Evolutionary conservation across 75 land plant genomes (phyloP).

Genomic region (Adiantum capillusveneris): DNA sequence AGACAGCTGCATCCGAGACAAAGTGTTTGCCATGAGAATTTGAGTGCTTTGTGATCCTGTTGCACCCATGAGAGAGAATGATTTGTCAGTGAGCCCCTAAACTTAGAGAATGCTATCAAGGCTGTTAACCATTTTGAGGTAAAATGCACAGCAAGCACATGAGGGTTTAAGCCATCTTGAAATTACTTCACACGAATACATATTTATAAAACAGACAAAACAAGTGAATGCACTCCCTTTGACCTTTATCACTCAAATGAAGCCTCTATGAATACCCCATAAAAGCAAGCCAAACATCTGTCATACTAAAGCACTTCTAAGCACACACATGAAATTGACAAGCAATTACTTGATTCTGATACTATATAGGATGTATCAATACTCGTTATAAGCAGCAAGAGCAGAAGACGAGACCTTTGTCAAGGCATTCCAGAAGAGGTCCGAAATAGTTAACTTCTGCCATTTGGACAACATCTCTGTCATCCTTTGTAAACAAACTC

Average conservation of each 20-base stretch:
- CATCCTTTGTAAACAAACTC: conserved; percentile 31
- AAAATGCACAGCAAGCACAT: neutral
- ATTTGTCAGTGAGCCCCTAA: neutral
- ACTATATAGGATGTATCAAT: too few relatives aligned
- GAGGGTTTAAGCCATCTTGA: neutral
- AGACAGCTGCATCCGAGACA: conserved; percentile 51
- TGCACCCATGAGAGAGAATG: neutral
- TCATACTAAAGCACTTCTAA: too few relatives aligned
- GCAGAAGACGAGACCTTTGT: conserved; percentile 61
- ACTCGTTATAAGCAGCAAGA: too few relatives aligned
- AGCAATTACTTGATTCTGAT: too few relatives aligned
- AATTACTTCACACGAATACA: neutral
- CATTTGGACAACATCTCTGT: conserved; percentile 59
- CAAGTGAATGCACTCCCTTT: neutral
- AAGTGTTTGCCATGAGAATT: conserved; percentile 56
- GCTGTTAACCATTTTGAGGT: neutral
- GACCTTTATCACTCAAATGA: too few relatives aligned
- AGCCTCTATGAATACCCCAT: too few relatives aligned
- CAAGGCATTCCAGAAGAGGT: conserved; percentile 40
- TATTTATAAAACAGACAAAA: neutral
- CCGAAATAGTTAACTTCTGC: conserved; percentile 57
- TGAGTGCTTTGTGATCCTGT: conserved; percentile 51
- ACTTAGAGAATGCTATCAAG: neutral
- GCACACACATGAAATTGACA: too few relatives aligned
- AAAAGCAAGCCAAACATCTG: too few relatives aligned